Percentiles rank a stretch among this genome's conserved stretches.
Conservation (phyloP, 768 basidiomycete species). For the Psilocybe cubensis region DNA sequence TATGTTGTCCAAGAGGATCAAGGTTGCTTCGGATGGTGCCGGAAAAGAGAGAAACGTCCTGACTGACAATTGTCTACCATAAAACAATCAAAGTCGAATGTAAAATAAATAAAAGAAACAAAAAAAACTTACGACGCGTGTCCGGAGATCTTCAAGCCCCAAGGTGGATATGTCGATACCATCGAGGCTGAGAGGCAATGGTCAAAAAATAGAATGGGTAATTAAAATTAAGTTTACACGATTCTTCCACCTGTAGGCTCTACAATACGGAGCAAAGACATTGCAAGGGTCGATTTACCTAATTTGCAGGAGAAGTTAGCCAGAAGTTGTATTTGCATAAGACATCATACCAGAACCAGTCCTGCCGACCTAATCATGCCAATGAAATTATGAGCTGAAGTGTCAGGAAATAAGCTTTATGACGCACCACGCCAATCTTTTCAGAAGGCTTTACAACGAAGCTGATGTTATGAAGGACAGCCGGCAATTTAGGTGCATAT, state of each 20-base stretch:
- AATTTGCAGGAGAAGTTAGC: background rate
- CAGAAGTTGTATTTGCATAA: background rate
- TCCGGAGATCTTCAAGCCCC: conserved; percentile 70
- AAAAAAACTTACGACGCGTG: conserved; percentile 51
- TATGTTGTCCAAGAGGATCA: conserved; percentile 65
- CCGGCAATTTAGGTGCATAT: conserved; percentile 66
- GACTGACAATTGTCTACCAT: conserved; percentile 70
- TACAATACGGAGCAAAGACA: conserved; percentile 63
- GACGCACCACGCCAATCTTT: conserved; percentile 69
- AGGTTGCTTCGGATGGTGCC: conserved; percentile 76
- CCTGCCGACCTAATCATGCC: conserved; percentile 54
- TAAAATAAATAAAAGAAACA: background rate
- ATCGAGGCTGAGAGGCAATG: conserved; percentile 53
- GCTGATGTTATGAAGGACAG: conserved; percentile 59
- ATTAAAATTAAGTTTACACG: conserved; percentile 41
- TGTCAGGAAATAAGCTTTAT: background rate
- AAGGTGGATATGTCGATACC: conserved; percentile 70
- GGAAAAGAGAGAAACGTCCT: conserved; percentile 75
- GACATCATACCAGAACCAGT: conserved; percentile 63
- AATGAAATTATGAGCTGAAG: background rate
- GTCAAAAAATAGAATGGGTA: background rate
- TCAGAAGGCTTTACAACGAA: conserved; percentile 64
- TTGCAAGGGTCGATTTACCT: conserved; percentile 64
- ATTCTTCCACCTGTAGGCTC: conserved; percentile 62
- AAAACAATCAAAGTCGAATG: background rate